Percentiles rank a stretch among this genome's conserved stretches.
phyloP scores from a whole-genome alignment of 495 filamentous ascomycete species.

The Xylaria bambusicola region DNA sequence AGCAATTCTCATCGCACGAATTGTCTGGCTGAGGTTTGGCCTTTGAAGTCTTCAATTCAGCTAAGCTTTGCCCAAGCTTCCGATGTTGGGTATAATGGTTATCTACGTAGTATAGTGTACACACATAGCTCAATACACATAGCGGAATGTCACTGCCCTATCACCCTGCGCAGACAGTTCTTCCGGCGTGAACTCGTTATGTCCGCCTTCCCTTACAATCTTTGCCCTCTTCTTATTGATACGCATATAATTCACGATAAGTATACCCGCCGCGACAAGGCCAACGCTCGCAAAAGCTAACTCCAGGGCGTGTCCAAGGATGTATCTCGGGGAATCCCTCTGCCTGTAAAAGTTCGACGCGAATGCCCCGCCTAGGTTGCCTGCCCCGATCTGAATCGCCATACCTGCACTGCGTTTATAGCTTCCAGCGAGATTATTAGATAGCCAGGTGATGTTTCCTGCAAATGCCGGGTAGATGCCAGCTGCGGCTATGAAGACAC shows the following conservation, averaged over 20 bases:
- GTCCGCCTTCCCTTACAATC: constrained; percentile 45
- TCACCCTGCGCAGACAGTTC: constrained; percentile 65
- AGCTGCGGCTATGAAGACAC: constrained; percentile 70
- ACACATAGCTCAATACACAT: constrained; percentile 40
- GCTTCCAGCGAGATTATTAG: constrained; percentile 69
- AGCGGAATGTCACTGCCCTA: constrained; percentile 65
- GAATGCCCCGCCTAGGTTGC: constrained; percentile 74
- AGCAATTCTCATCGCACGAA: too few species aligned
- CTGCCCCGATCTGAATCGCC: constrained; percentile 74
- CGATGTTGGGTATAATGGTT: too few species aligned
- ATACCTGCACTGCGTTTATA: constrained; percentile 74
- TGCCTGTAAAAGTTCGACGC: constrained; percentile 75
- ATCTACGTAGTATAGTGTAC: too few species aligned
- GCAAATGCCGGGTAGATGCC: constrained; percentile 66
- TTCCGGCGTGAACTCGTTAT: constrained; percentile 47
- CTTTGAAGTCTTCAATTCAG: too few species aligned
- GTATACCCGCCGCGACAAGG: constrained; percentile 56
- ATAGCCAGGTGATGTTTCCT: constrained; percentile 70
- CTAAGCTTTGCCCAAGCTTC: too few species aligned
- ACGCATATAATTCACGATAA: constrained; percentile 57
- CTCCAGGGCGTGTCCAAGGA: constrained; percentile 69
- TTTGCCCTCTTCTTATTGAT: constrained; percentile 63
- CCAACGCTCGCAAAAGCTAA: constrained; percentile 66
- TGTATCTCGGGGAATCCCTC: constrained; percentile 63
- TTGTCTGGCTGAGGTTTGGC: too few species aligned